Percentiles rank a stretch among this genome's conserved stretches.
Conservation (phyloP, 2,329 filamentous ascomycete species). For the Xylariaceae sp. region DNA sequence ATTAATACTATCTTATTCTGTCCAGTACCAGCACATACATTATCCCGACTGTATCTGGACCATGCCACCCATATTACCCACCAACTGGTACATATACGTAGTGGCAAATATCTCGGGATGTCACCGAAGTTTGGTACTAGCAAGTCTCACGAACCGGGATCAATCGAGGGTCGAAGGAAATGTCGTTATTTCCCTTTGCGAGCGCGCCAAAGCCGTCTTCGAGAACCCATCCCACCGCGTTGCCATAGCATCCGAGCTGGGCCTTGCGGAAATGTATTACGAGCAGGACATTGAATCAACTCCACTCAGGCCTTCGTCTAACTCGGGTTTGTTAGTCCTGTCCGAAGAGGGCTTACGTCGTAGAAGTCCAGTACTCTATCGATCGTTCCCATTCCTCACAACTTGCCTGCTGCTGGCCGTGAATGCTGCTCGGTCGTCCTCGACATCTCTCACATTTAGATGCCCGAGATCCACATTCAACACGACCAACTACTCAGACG, state of each 20-base stretch:
- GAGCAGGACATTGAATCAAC: background rate
- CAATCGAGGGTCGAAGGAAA: background rate
- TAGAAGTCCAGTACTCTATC: too few species aligned
- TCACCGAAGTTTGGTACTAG: background rate
- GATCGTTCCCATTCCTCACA: background rate
- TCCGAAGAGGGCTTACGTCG: too few species aligned
- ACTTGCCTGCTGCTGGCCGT: background rate
- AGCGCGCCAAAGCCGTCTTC: background rate
- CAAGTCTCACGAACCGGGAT: background rate
- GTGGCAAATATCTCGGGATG: background rate
- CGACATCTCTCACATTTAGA: background rate
- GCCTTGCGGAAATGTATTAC: background rate
- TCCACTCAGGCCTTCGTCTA: background rate
- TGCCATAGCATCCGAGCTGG: background rate
- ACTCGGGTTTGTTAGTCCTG: too few species aligned
- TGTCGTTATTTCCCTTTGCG: background rate
- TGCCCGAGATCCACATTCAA: background rate
- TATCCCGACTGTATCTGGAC: too few species aligned
- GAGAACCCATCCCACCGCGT: background rate
- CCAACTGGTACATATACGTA: background rate
- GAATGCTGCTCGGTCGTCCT: too few species aligned
- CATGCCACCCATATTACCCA: background rate
- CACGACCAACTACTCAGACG: background rate
- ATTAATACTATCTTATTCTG: too few species aligned
- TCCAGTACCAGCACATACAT: background rate